These are phyloP conservation scores for Penicillium palitans DNA, from an alignment of 2,329 filamentous ascomycete species.

Conservation along the genomic window DNA sequence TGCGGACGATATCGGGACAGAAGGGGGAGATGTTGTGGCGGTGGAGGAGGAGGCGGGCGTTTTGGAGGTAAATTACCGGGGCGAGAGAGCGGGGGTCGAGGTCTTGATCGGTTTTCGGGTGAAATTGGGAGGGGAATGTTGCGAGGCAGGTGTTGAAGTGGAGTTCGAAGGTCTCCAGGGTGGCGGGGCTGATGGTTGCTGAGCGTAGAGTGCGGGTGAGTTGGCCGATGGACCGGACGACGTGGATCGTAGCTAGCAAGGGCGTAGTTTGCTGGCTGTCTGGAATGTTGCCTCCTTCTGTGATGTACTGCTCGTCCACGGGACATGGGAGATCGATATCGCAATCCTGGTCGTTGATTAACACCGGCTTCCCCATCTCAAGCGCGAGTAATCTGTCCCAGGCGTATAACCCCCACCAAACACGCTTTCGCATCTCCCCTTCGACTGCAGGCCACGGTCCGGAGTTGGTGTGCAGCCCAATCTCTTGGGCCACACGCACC, in stretches of 20 bases:
- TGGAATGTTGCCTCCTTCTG: conserved; percentile 50
- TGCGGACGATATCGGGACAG: conserved; percentile 65
- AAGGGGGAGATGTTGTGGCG: conserved; percentile 80
- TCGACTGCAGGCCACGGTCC: conserved; percentile 74
- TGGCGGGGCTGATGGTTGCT: conserved; percentile 64
- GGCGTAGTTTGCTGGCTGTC: conserved; percentile 62
- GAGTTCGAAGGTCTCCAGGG: conserved; percentile 75
- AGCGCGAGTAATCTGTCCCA: conserved; percentile 78
- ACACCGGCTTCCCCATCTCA: conserved; percentile 74
- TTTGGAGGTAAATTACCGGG: conserved; percentile 76
- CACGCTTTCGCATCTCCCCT: conserved; percentile 77
- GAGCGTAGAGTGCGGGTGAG: conserved; percentile 69
- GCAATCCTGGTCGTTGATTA: conserved; percentile 87
- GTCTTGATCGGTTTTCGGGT: conserved; percentile 63
- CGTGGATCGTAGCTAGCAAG: conserved; percentile 75
- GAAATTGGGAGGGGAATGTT: conserved; percentile 73
- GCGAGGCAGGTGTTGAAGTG: conserved; percentile 75
- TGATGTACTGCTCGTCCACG: conserved; percentile 69
- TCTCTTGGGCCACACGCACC: conserved; percentile 76
- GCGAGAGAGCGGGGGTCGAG: conserved; percentile 74
- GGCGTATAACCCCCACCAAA: conserved; percentile 94
- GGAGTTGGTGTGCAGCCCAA: conserved; percentile 75
- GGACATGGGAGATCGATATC: conserved; percentile 77
- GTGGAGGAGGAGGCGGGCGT: conserved; percentile 80
- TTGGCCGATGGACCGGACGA: conserved; percentile 74